Percentiles rank a stretch among this genome's conserved stretches.
Conservation (phyloP, 805 yeast genomes). For the Wickerhamomyces bisporus region DNA sequence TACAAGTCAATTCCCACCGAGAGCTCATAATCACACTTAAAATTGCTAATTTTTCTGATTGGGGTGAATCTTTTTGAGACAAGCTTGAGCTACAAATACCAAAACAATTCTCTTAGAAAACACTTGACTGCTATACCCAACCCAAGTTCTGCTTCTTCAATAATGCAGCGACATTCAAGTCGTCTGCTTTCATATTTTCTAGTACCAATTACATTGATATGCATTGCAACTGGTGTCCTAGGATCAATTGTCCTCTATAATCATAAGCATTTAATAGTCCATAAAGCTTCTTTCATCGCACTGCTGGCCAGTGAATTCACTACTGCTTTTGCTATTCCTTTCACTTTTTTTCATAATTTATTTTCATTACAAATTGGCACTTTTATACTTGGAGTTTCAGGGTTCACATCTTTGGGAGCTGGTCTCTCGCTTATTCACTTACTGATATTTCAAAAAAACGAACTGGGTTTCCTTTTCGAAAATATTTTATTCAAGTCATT, state of each 20-base stretch:
- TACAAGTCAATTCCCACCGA: too few relatives aligned
- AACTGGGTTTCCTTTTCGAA: background rate
- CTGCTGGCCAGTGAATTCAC: conserved; percentile 12
- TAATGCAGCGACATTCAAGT: conserved; percentile 5
- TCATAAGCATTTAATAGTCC: background rate
- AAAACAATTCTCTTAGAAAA: too few relatives aligned
- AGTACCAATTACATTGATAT: conserved; percentile 3
- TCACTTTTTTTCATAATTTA: conserved; percentile 1
- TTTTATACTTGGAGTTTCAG: conserved; percentile 3
- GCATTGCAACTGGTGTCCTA: conserved; percentile 12
- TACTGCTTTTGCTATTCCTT: conserved; percentile 8
- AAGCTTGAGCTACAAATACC: too few relatives aligned
- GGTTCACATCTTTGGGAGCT: conserved; percentile 19
- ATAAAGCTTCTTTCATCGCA: background rate
- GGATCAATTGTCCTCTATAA: conserved; percentile 9
- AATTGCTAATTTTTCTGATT: too few relatives aligned
- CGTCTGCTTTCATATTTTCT: conserved; percentile 2
- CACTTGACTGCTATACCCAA: too few relatives aligned
- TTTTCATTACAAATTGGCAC: background rate
- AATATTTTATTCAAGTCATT: conserved; percentile 7
- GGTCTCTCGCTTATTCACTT: conserved; percentile 16
- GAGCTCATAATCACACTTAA: too few relatives aligned
- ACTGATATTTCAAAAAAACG: background rate
- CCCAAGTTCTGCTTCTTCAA: background rate
- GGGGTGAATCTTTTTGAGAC: too few relatives aligned